Base-by-base conservation (phyloP, 116 monocot species). In the Dioscorea cayenensis region DNA sequence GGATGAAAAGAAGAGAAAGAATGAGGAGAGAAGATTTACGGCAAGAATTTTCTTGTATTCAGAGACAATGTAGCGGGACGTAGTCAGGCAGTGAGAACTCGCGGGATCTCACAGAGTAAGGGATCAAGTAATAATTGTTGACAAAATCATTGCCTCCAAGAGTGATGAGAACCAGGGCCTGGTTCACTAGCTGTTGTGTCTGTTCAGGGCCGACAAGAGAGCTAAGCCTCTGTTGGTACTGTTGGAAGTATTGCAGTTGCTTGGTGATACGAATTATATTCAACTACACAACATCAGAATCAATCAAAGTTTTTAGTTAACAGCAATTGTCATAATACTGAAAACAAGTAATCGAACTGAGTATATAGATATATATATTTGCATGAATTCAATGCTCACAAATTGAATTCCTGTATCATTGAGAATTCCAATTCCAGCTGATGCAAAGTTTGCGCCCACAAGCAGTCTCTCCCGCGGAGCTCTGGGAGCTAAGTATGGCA, bases 361-460 rank as follows among this genome's bases (percentile, higher is more conserved):
- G 32, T 32, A 32, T 8, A 43, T 12, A 43, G n/a, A 55, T 55
- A 25, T 32, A 32, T 8, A 43, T 12, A 43, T 55, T n/a, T 55
- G 55, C 55, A 55, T n/a, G 55, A 55, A 43, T 43, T 43, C 18
- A 18, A n/a, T 66, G 14, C 32, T 76, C 70, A 82, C 82, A 59
- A 82, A 82, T 67, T 82, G 82, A 29, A 82, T 59, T 64, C 82
- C 82, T 17, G 82, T 82, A 60, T 82, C 82, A 66, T 82, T 82
- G 48, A 82, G 82, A 49, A 82, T 74, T 29, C 82, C 82, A 25
- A 82, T 60, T 1, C 82, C 82, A 32, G 82, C 82, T 0, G 82
- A 82, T 22, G 82, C 82, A 22, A 82, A 82, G 66, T 82, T 82
- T 23, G 82, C 82, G 3, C 82, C 82, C 16, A 70, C 65, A 77